Percentiles rank a stretch among this genome's conserved stretches.
Evolutionary conservation across 108 stramenopile genomes (phyloP).

Genomic region (Ochromonas danica): DNA sequence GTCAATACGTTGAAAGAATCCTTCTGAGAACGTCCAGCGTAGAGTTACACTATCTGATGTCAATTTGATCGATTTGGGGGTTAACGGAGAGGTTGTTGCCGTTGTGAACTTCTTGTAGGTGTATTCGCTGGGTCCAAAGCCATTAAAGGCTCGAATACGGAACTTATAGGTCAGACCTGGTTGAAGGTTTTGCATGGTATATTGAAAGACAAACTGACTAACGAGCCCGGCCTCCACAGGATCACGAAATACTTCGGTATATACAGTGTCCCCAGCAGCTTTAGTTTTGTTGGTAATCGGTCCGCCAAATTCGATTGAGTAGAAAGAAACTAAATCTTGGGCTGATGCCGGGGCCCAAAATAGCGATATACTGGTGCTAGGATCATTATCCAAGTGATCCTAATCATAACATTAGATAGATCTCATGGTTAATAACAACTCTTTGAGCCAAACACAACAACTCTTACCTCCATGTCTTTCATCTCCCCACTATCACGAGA

Average conservation of each 20-base stretch:
- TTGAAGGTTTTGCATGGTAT: constrained; percentile 37
- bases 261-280: background rate
- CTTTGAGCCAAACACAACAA: too few species aligned
- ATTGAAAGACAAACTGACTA: constrained; percentile 38
- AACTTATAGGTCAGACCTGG: constrained; percentile 54
- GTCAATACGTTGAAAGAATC: background rate
- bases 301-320: constrained; percentile 28
- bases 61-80: constrained; percentile 19
- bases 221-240: constrained; percentile 45
- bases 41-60: constrained; percentile 38
- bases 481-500: background rate
- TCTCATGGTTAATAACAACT: too few species aligned
- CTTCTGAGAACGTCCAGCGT: constrained; percentile 4
- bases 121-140: constrained; percentile 56
- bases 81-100: constrained; percentile 37
- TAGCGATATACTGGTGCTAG: background rate
- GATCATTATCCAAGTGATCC: background rate
- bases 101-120: constrained; percentile 50
- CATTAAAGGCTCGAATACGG: constrained; percentile 58
- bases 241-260: constrained; percentile 43
- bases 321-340: constrained; percentile 28
- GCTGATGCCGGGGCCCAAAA: background rate
- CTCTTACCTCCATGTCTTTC: background rate
- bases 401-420: too few species aligned
- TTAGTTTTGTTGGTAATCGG: constrained; percentile 3